Evolutionary conservation across 805 yeast species (phyloP), one percentile per base, ranked within the genome.

Genomic region (Saturnispora bothae): DNA sequence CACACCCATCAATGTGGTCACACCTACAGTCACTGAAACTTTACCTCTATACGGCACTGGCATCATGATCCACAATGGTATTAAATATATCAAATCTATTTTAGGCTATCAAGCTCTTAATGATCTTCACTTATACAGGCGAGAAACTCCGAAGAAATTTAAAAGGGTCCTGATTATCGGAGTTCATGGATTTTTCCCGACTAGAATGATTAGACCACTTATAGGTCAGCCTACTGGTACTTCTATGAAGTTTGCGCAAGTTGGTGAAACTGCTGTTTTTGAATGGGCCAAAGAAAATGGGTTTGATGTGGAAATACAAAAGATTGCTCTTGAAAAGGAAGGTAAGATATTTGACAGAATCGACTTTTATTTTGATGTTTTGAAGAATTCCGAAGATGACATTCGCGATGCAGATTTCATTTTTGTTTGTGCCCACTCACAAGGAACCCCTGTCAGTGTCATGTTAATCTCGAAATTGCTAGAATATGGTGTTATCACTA

Each of bases 181-280:
- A 0, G 88, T 89, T 2, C 98, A 89, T 61, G 98, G 98, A 1
- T 89, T 88, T 52, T 89, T 92, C 63, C 98, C 98, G 0, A 82
- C 85, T 2, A 74, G 71, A 45, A 77, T 85, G 68, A 65, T 92
- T 8, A 63, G 98, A 36, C 86, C 95, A 1, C 52, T 89, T 13
- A 77, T 89, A 36, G 98, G 98, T 2, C 86, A 88, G 45, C 98
- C 98, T 4, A 92, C 94, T 16, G 98, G 98, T 0, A 89, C 98
- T 0, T 89, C 97, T 0, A 68, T 80, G 33, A 80, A 81, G 53
- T 92, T 89, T 59, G 85, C 95, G 25, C 78, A 75, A 45, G 96
- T 86, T 51, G 96, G 96, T 0, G 97, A 86, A 46, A 66, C 66
- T 41, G 78, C 88, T 0, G 71, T 92, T 1, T 64, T 73, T 27